Percentiles rank a stretch among this genome's conserved stretches.
Evolutionary conservation across 163 green algal species (phyloP).

Genomic region (Picocystis sp.): DNA sequence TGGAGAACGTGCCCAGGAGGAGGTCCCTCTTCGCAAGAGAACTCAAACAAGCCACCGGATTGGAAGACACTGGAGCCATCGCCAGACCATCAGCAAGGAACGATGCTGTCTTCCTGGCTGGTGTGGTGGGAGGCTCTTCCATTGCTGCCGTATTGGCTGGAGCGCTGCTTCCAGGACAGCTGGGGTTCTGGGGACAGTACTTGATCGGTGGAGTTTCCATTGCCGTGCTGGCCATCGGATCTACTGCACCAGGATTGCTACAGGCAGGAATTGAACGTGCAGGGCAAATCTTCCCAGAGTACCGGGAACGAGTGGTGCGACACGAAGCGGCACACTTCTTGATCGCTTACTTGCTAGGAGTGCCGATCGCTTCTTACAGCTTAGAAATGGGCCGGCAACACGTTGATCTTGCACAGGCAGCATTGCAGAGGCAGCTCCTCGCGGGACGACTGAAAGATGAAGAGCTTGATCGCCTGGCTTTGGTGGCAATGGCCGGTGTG

Average conservation of each 20-base stretch:
- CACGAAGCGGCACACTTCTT: slow-evolving; percentile 84
- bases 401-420: slow-evolving; percentile 52
- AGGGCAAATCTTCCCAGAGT: slow-evolving; percentile 17
- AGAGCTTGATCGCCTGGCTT: slow-evolving; percentile 51
- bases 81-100: slow-evolving; percentile 20
- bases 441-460: slow-evolving; percentile 38
- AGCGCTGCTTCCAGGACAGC: slow-evolving; percentile 47
- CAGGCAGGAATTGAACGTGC: slow-evolving; percentile 57
- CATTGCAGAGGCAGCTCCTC: slow-evolving; percentile 22
- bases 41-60: no score
- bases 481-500: slow-evolving; percentile 55
- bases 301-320: slow-evolving; percentile 46
- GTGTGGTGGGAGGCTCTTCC: slow-evolving; percentile 23
- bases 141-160: slow-evolving; percentile 26
- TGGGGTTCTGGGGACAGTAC: slow-evolving; percentile 68
- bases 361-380: slow-evolving; percentile 62
- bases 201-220: slow-evolving; percentile 62
- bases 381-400: slow-evolving; percentile 64
- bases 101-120: slow-evolving; percentile 64
- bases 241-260: slow-evolving; percentile 65
- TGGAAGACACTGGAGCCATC: no score
- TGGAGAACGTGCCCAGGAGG: no score
- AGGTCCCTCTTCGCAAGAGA: no score
- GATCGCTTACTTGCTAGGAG: slow-evolving; percentile 48
- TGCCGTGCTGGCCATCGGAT: slow-evolving; percentile 65